A percentile compares a stretch with the other conserved stretches of the same genome.
These are phyloP conservation scores for Suillus ampliporus DNA, from an alignment of 768 basidiomycete genomes.

Conservation along the genomic window DNA sequence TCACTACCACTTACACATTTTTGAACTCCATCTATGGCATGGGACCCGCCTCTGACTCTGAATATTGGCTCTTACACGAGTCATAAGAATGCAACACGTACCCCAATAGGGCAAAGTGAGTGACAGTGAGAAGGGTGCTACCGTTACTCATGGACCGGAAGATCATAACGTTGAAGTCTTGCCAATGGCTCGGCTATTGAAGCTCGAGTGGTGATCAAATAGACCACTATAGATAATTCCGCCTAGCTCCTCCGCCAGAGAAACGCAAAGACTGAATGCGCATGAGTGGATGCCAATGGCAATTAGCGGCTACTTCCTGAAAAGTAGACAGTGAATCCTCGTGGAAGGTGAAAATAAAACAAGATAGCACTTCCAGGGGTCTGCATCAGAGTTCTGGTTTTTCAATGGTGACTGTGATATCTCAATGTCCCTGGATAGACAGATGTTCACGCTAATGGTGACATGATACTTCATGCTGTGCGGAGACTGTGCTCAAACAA, in stretches of 20 bases:
- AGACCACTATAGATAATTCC: slow-evolving; percentile 35
- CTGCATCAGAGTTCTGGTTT: background rate
- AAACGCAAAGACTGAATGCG: slow-evolving; percentile 21
- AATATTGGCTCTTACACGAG: background rate
- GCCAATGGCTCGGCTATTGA: slow-evolving; percentile 3
- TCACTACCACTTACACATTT: background rate
- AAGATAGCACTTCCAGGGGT: background rate
- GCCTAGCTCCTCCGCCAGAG: slow-evolving; percentile 31
- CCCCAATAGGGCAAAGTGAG: slow-evolving; percentile 6
- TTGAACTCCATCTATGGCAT: too few species aligned
- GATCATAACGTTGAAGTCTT: slow-evolving; percentile 4
- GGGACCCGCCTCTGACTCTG: background rate
- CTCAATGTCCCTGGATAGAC: slow-evolving; percentile 6
- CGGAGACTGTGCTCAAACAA: background rate
- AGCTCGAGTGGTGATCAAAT: slow-evolving; percentile 24
- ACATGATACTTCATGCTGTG: background rate
- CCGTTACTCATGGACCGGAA: background rate
- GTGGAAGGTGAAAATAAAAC: background rate
- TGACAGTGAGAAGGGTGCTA: background rate
- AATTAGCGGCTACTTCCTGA: slow-evolving; percentile 39
- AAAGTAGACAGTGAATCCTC: slow-evolving; percentile 38
- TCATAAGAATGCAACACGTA: slow-evolving; percentile 4
- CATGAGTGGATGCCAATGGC: slow-evolving; percentile 39
- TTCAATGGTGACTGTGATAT: background rate
- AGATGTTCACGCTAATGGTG: background rate